phyloP scores from a whole-genome alignment of 306 rosid species.

The Castanea sativa region DNA sequence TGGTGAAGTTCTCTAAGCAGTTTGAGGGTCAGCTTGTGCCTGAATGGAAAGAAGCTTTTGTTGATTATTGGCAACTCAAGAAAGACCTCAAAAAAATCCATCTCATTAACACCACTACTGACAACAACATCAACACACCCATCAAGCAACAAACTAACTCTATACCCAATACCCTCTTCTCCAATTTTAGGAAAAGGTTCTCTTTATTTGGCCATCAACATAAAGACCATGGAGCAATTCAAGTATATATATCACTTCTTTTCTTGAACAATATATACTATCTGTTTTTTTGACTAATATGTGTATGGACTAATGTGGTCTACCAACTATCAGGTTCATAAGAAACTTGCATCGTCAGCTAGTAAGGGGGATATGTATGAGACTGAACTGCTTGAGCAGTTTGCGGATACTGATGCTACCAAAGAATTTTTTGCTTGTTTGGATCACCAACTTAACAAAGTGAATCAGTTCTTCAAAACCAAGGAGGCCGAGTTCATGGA shows the following conservation, averaged over 20 bases:
- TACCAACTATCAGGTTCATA: constrained; percentile 58
- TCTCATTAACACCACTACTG: constrained; percentile 32
- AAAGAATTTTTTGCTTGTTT: constrained; percentile 83
- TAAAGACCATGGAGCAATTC: constrained; percentile 81
- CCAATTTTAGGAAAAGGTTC: constrained; percentile 47
- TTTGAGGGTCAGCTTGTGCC: constrained; percentile 92
- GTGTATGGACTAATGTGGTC: background rate
- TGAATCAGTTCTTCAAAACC: constrained; percentile 68
- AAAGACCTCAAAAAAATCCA: constrained; percentile 74
- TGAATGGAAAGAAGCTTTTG: constrained; percentile 98
- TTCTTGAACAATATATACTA: background rate
- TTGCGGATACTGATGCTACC: constrained; percentile 73
- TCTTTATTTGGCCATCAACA: constrained; percentile 61
- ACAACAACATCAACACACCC: constrained; percentile 14
- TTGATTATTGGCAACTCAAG: constrained; percentile 86
- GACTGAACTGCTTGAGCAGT: constrained; percentile 82
- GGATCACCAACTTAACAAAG: constrained; percentile 86
- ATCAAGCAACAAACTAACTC: constrained; percentile 25
- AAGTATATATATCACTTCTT: constrained; percentile 46
- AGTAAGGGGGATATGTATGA: constrained; percentile 82
- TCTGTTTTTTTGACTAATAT: no score
- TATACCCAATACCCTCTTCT: constrained; percentile 42
- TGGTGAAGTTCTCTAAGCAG: constrained; percentile 96
- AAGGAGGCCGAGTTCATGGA: constrained; percentile 86
- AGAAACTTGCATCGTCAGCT: constrained; percentile 77